A percentile compares a stretch with the other conserved stretches of the same genome.
Evolutionary conservation across 73 alveolate species (phyloP).

Genomic region (Blepharisma stoltei): DNA sequence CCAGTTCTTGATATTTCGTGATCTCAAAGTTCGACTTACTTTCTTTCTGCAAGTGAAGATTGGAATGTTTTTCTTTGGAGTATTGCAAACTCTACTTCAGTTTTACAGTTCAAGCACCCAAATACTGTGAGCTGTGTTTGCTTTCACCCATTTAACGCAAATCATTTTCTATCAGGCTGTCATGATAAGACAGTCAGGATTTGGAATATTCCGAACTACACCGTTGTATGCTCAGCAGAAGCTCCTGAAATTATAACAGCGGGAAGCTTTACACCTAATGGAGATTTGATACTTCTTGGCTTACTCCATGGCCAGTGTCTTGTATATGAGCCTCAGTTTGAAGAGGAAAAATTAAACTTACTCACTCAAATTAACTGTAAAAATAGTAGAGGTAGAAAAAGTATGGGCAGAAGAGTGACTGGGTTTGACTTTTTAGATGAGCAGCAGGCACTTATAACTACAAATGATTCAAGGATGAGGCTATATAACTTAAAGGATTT

Average conservation of each 20-base stretch:
- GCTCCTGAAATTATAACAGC: background rate
- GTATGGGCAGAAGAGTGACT: slow-evolving; percentile 9
- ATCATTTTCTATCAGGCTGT: slow-evolving; percentile 6
- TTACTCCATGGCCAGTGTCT: background rate
- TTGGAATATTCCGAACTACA: slow-evolving; percentile 1
- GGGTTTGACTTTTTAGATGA: slow-evolving; percentile 27
- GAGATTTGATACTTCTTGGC: background rate
- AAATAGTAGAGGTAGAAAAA: slow-evolving; percentile 13
- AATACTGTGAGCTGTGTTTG: background rate
- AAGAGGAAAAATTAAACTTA: background rate
- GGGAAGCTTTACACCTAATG: slow-evolving; percentile 1
- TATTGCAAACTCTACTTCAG: background rate
- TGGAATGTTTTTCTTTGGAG: slow-evolving; percentile 12
- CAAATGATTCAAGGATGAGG: slow-evolving; percentile 22
- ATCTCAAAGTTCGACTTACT: background rate
- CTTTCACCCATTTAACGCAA: slow-evolving; percentile 2
- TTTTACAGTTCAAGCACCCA: background rate
- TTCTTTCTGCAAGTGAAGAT: background rate
- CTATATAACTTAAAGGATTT: background rate
- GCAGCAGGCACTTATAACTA: background rate
- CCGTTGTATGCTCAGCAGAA: background rate
- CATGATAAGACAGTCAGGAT: background rate
- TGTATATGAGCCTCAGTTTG: background rate
- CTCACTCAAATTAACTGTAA: background rate
- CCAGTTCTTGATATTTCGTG: background rate